A percentile compares a stretch with the other conserved stretches of the same genome.
Evolutionary conservation across 176 grass and related monocot species (phyloP).

Genomic region (Hyparrhenia diplandra): DNA sequence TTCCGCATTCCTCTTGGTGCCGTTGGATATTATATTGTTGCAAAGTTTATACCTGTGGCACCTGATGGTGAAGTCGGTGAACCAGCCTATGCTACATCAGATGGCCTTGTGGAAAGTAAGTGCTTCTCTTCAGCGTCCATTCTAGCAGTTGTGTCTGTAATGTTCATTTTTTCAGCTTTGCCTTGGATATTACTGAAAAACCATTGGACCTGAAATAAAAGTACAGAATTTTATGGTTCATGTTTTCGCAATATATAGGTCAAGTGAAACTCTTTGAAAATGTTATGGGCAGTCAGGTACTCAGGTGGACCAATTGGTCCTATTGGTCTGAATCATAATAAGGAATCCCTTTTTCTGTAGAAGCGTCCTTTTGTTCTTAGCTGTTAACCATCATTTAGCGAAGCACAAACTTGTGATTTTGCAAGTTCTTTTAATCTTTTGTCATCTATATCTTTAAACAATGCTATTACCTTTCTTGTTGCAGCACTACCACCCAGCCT

Average conservation of each 20-base stretch:
- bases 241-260: not conserved
- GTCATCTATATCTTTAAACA: constrained; percentile 21
- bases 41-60: constrained; percentile 79
- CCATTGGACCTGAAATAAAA: not conserved
- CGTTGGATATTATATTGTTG: constrained; percentile 81
- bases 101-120: constrained; percentile 88
- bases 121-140: not conserved
- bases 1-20: constrained; percentile 82
- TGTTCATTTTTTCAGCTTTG: not conserved
- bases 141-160: not conserved
- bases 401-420: constrained; percentile 8
- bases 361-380: not conserved
- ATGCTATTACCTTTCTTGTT: constrained; percentile 23
- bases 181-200: not conserved
- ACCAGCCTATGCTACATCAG: constrained; percentile 72
- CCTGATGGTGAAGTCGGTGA: constrained; percentile 90
- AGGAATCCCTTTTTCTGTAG: not conserved
- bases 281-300: not conserved
- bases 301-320: not conserved
- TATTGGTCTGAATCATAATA: not conserved
- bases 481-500: constrained; percentile 82
- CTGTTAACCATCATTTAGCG: not conserved
- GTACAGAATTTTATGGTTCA: not conserved
- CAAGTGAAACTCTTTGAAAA: not conserved
- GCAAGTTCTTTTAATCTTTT: not conserved